Evolutionary conservation across 768 basidiomycete genomes (phyloP), one percentile per base, ranked within the genome.

Genomic region (Boletellus ananiceps): DNA sequence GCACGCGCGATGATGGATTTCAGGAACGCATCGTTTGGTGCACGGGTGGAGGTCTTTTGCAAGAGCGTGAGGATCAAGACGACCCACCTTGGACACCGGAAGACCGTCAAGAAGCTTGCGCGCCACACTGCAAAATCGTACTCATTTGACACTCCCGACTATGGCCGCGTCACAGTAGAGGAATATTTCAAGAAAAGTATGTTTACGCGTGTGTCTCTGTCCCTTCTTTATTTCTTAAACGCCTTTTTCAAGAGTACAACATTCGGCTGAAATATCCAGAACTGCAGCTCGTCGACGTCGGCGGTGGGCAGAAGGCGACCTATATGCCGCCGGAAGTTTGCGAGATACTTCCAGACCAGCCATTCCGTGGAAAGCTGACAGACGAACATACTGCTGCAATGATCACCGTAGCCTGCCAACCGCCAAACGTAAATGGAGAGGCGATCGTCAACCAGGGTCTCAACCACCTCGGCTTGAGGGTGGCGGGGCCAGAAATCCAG

Each of bases 21-120:
- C 58, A 54, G 60, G 21, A 57, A 72, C 1, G 72, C 75, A 4
- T 81, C 77, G 51, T 83, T 79, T 52, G 81, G 82, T 12, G 86
- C 80, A 3, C 77, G 81, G 21, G 60, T 74, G 31, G 71, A 71
- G n/a, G 78, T 68, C 0, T 91, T 88, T 55, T 83, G 79, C 35
- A 80, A 74, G 51, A 78, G 85, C 8, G 75, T 90, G 2, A 72
- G 89, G 34, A 70, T 92, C 40, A 74, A 73, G 61, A 80, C 87
- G 1, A 75, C 65, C 2, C 88, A 91, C 66, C 72, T 92, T 13
- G 80, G 81, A n/a, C 84, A 88, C 58, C 80, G 72, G 60, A 91
- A 88, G 68, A 81, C 83, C 0, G 75, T 92, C 50, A 85, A 84
- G 63, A 65, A 65, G 2, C 61, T 86, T 13, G 71, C 73, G 12